Evolutionary conservation across 108 stramenopile species (phyloP).

Genomic region (Schizochytrium sp.): DNA sequence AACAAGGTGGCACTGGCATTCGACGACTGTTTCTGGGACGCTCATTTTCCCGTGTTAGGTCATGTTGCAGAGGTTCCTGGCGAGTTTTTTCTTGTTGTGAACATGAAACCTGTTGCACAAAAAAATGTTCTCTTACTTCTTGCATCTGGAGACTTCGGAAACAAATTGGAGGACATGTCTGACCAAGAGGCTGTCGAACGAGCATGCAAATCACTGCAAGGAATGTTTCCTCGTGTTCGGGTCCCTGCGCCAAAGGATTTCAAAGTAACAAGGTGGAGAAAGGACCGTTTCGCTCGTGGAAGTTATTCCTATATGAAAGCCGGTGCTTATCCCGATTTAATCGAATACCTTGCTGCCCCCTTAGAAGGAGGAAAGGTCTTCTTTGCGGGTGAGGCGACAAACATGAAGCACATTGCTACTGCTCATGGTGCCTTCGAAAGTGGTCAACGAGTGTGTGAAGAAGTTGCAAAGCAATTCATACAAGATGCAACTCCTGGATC

Average conservation of each 20-base stretch:
- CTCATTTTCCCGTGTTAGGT: constrained; percentile 16
- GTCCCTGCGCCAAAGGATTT: not conserved
- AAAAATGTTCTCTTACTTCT: constrained; percentile 14
- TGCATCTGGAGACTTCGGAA: not conserved
- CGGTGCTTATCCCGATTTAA: not conserved
- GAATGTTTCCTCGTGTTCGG: constrained; percentile 2
- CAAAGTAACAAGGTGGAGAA: constrained; percentile 38
- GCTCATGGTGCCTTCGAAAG: constrained; percentile 15
- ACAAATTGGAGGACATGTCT: not conserved
- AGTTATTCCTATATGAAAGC: constrained; percentile 15
- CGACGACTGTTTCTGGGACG: constrained; percentile 36
- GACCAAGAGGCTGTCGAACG: not conserved
- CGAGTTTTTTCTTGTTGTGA: constrained; percentile 9
- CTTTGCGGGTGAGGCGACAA: constrained; percentile 52
- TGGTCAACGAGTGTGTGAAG: not conserved
- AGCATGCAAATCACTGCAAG: not conserved
- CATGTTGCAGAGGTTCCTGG: constrained; percentile 3
- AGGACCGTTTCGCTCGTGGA: not conserved
- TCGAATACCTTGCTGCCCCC: constrained; percentile 19
- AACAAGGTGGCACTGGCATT: constrained; percentile 41
- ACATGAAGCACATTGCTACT: not conserved
- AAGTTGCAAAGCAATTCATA: not conserved
- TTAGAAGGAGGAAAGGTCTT: constrained; percentile 40
- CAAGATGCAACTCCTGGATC: no score
- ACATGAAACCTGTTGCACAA: not conserved